Base-by-base conservation (phyloP, 2,329 filamentous ascomycete genomes). In the Cladobotryum protrusum region DNA sequence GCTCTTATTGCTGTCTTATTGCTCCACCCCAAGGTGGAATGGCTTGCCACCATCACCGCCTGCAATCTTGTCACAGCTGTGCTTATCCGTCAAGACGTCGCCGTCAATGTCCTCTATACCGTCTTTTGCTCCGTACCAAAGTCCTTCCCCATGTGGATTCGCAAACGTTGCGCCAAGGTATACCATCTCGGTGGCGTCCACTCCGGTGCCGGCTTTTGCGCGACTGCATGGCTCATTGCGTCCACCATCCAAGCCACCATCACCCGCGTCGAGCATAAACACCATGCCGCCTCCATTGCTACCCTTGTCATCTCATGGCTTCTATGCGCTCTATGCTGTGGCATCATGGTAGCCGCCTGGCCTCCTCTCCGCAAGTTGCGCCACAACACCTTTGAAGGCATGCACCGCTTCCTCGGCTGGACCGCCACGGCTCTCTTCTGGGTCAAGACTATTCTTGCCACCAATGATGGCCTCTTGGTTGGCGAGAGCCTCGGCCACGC, bases 371-470 rank as follows among this genome's bases (percentile, higher is more conserved):
- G 87, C 18, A 72, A 74, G 56, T 76, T 72, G 43, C 72, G 76
- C 54, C 86, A 90, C 69, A 78, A 90, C 65, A 65, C 75, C 50
- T 90, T 89, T 61, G 87, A 90, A 68, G 67, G 79, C 43, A 77
- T 78, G 43, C 87, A 90, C 66, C 83, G 86, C 43, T 89, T 86
- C 63, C 77, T 77, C 5, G 86, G 85, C n/a, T 90, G 86, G 86
- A 72, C 76, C 11, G 73, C 80, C 9, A 71, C 89, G 5, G 72
- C 67, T 2, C 67, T 89, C 32, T 83, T 90, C 61, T 86, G 86
- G 78, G 74, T 64, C 1, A 78, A 86, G 52, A 74, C 78, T 8
- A 61, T 87, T 39, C 67, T 87, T 9, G 68, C 79, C 33, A 68
- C 74, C n/a, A 67, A 75, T 45, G 69, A 73, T 33, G 63, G 72